Conservation (phyloP, 495 filamentous ascomycete genomes). For the Podospora pseudocomata region DNA sequence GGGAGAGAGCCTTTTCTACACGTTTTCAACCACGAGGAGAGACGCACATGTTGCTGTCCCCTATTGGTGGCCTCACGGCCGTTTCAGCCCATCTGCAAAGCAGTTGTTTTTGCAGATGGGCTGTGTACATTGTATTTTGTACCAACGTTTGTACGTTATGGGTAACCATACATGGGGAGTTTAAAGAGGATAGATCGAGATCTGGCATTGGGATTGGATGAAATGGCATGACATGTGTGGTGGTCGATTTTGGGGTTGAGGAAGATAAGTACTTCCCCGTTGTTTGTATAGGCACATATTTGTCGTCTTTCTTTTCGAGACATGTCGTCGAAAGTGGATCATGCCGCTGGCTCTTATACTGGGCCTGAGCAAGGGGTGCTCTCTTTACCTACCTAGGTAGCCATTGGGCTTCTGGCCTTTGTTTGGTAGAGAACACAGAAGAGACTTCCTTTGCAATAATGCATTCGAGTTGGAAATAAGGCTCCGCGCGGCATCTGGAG, state of each 20-base stretch:
- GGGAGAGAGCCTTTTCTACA: background rate
- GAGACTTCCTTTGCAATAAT: too few relatives aligned
- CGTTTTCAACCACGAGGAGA: background rate
- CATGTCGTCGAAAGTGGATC: background rate
- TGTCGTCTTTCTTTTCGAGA: background rate
- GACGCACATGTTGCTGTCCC: background rate
- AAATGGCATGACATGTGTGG: background rate
- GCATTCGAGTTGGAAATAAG: too few relatives aligned
- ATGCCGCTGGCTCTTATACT: background rate
- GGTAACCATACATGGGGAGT: background rate
- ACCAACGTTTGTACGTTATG: constrained; percentile 7
- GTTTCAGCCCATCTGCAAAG: background rate
- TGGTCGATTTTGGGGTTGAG: background rate
- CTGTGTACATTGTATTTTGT: constrained; percentile 8
- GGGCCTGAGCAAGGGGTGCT: background rate
- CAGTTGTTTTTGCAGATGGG: background rate
- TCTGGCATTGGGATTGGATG: background rate
- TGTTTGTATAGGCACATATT: background rate
- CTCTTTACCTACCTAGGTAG: too few relatives aligned
- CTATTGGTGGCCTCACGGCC: background rate
- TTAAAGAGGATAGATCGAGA: background rate
- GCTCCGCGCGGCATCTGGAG: too few relatives aligned
- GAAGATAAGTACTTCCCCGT: background rate
- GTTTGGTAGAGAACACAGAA: background rate
- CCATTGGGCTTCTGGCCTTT: background rate